phyloP scores from a whole-genome alignment of 768 basidiomycete genomes.

The Podaxis sp. region DNA sequence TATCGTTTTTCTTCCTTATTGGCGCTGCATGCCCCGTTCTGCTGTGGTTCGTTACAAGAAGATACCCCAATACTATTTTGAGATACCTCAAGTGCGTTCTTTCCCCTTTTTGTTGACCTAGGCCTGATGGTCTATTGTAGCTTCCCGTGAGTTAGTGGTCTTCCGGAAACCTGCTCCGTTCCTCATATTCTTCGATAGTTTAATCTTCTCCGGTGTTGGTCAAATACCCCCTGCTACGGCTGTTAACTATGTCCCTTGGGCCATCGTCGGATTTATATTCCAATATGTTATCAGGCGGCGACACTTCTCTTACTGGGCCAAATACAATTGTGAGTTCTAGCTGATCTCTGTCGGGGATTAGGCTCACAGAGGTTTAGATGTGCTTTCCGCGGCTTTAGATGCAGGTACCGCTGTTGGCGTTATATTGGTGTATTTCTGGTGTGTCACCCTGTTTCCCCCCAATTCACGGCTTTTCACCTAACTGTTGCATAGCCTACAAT shows the following conservation, averaged over 20 bases:
- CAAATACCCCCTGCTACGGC: slow-evolving; percentile 81
- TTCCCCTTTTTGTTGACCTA: neutral
- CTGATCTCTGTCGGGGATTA: neutral
- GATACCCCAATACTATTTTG: slow-evolving; percentile 57
- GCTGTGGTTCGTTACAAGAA: slow-evolving; percentile 56
- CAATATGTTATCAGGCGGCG: slow-evolving; percentile 65
- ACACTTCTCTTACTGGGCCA: slow-evolving; percentile 71
- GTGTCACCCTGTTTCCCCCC: slow-evolving; percentile 18
- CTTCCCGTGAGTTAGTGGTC: slow-evolving; percentile 37
- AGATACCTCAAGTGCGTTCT: slow-evolving; percentile 64
- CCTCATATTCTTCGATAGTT: slow-evolving; percentile 25
- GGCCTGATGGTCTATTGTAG: slow-evolving; percentile 19
- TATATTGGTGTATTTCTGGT: slow-evolving; percentile 69
- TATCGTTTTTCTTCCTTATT: slow-evolving; percentile 70
- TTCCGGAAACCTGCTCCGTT: neutral
- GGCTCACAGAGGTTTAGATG: slow-evolving; percentile 38
- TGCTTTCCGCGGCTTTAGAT: slow-evolving; percentile 72
- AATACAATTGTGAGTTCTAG: slow-evolving; percentile 60
- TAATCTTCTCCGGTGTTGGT: slow-evolving; percentile 66
- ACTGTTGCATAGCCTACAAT: slow-evolving; percentile 33
- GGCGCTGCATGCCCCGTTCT: slow-evolving; percentile 64
- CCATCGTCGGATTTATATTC: slow-evolving; percentile 71
- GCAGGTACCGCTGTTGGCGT: slow-evolving; percentile 66
- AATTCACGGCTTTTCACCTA: neutral
- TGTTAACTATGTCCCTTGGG: slow-evolving; percentile 82